These are phyloP conservation scores for Penicillium sp. DNA, from an alignment of 2,329 filamentous ascomycete species.

Conservation along the genomic window DNA sequence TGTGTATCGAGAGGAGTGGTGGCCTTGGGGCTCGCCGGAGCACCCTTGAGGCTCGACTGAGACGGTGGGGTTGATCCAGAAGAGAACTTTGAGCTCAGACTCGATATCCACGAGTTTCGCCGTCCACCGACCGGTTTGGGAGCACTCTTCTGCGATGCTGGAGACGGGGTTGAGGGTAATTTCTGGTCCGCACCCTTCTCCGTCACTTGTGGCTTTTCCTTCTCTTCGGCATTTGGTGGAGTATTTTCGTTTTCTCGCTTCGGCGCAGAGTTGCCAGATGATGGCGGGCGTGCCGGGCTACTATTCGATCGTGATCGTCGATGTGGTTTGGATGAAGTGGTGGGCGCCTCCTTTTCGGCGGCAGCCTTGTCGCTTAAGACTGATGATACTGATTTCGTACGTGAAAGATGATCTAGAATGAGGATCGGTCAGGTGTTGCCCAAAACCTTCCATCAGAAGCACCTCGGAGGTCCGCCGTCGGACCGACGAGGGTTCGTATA, in stretches of 20 bases:
- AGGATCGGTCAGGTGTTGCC: constrained; percentile 11
- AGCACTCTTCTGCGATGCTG: constrained; percentile 29
- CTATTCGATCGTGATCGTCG: constrained; percentile 29
- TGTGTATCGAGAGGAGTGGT: constrained; percentile 42
- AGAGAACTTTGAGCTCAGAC: constrained; percentile 89
- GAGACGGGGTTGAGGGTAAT: constrained; percentile 20
- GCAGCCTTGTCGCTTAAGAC: constrained; percentile 33
- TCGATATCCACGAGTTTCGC: constrained; percentile 88
- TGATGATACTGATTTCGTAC: constrained; percentile 42
- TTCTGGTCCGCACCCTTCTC: constrained; percentile 30
- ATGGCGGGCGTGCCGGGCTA: constrained; percentile 23
- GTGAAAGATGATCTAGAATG: constrained; percentile 37
- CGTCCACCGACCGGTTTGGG: constrained; percentile 53
- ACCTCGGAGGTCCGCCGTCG: neutral
- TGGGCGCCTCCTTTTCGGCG: constrained; percentile 25
- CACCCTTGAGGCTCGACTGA: constrained; percentile 38
- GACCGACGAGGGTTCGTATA: constrained; percentile 2
- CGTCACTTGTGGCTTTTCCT: constrained; percentile 16
- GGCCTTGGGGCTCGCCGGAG: constrained; percentile 33
- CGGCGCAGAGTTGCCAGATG: constrained; percentile 14
- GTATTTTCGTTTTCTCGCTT: constrained; percentile 23
- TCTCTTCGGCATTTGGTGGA: constrained; percentile 21
- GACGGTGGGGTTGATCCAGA: constrained; percentile 53
- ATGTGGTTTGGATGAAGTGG: constrained; percentile 23
- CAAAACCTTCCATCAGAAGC: neutral